These are phyloP conservation scores for Colletotrichum aenigma DNA, from an alignment of 2,329 filamentous ascomycete genomes.

Conservation along the genomic window DNA sequence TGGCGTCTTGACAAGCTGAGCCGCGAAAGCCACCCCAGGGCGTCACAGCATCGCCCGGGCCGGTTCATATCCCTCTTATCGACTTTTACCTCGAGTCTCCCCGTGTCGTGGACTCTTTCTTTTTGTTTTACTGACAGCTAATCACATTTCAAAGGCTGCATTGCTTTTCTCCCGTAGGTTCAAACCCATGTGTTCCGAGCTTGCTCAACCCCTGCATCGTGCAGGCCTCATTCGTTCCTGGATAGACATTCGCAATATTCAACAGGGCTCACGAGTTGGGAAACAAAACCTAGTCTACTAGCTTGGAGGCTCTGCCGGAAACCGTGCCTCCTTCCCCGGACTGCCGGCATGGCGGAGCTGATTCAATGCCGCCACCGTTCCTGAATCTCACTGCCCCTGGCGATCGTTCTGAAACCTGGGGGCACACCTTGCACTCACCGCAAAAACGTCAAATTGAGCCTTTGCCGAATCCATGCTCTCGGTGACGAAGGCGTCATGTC, in stretches of 20 bases:
- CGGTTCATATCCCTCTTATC: not conserved
- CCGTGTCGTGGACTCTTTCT: not conserved
- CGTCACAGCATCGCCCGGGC: not conserved
- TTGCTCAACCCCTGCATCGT: not conserved
- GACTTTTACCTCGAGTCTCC: not conserved
- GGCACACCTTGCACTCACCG: not conserved
- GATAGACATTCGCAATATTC: not conserved
- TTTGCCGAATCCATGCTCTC: not conserved
- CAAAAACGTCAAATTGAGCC: not conserved
- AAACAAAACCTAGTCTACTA: not conserved
- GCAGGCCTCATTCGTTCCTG: not conserved
- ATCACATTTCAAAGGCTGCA: not conserved
- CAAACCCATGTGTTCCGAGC: not conserved
- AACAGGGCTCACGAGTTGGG: not conserved
- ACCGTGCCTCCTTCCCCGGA: constrained; percentile 10
- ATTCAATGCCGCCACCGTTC: not conserved
- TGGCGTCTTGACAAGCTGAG: not conserved
- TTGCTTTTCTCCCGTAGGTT: not conserved
- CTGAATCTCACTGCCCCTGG: constrained; percentile 1
- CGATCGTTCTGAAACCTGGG: constrained; percentile 13
- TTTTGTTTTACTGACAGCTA: not conserved
- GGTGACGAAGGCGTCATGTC: not conserved
- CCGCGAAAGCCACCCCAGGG: not conserved
- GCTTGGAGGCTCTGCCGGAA: constrained; percentile 18
- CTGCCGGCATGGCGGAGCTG: constrained; percentile 2